Evolutionary conservation across 2,329 filamentous ascomycete genomes (phyloP).

Genomic region (Sphaerulina musiva): DNA sequence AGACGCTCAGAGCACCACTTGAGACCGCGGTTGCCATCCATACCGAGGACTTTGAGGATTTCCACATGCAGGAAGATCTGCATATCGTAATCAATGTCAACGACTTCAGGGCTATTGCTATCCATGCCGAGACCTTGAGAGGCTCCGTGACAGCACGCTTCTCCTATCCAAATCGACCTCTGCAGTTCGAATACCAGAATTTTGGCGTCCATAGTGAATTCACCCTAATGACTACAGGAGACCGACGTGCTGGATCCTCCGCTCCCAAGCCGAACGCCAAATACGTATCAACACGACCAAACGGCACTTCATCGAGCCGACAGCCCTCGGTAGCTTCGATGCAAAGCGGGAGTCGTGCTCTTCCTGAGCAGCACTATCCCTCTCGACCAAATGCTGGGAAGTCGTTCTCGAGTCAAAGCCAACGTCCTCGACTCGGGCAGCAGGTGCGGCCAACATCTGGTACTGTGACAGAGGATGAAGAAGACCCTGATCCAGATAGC

Average conservation of each 20-base stretch:
- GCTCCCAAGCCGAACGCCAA: constrained; percentile 30
- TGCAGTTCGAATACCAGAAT: constrained; percentile 64
- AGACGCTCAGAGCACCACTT: constrained; percentile 71
- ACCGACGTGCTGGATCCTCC: constrained; percentile 42
- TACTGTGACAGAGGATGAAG: constrained; percentile 43
- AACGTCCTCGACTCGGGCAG: constrained; percentile 24
- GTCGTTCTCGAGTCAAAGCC: constrained; percentile 28
- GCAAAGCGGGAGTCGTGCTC: constrained; percentile 12
- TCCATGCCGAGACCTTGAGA: constrained; percentile 64
- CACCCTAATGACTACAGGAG: constrained; percentile 74
- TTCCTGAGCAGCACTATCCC: constrained; percentile 40
- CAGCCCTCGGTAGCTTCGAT: constrained; percentile 23
- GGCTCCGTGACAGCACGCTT: constrained; percentile 63
- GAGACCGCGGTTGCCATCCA: constrained; percentile 74
- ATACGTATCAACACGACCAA: constrained; percentile 34
- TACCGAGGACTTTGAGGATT: constrained; percentile 68
- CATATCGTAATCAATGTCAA: constrained; percentile 78
- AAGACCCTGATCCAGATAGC: constrained; percentile 54
- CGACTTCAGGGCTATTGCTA: constrained; percentile 72
- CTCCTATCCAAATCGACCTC: constrained; percentile 62
- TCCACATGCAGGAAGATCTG: constrained; percentile 65
- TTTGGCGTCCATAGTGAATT: constrained; percentile 68
- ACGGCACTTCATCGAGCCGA: constrained; percentile 20
- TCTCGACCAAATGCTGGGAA: constrained; percentile 31
- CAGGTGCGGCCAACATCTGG: constrained; percentile 33